Percentiles rank a stretch among this genome's conserved stretches.
These are phyloP conservation scores for Castanopsis chinensis DNA, from an alignment of 306 rosid genomes.

Conservation along the genomic window DNA sequence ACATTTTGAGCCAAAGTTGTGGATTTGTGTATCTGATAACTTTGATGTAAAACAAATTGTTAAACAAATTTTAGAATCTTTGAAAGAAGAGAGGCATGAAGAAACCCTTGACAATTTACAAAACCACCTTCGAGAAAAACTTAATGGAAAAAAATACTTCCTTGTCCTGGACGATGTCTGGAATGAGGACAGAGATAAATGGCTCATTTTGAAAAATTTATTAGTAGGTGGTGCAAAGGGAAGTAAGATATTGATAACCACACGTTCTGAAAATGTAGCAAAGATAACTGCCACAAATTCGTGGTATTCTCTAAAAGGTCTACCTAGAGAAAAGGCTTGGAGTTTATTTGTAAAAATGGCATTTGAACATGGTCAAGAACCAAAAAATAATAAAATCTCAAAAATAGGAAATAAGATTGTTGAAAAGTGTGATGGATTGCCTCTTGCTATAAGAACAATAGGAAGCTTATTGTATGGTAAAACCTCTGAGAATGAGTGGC, in stretches of 20 bases:
- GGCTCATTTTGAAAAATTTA: not conserved
- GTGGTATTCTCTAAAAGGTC: no score
- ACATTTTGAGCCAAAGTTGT: rapidly evolving
- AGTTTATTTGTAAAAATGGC: no score
- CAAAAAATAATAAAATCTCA: rapidly evolving
- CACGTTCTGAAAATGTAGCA: not conserved
- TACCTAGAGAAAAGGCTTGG: no score
- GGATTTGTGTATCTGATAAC: no score
- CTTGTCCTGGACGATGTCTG: no score
- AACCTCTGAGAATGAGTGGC: no score
- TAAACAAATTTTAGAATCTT: no score
- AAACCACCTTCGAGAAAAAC: no score
- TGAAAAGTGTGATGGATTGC: rapidly evolving
- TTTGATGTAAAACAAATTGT: no score
- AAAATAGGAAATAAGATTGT: rapidly evolving
- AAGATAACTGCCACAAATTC: not conserved
- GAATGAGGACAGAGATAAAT: not conserved
- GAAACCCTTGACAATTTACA: no score
- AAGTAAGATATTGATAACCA: constrained; percentile 1
- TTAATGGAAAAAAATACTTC: no score
- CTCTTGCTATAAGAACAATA: not conserved
- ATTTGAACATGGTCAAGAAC: rapidly evolving
- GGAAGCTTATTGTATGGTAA: not conserved
- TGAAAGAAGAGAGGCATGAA: rapidly evolving
- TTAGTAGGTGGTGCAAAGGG: not conserved